Evolutionary conservation across 2,329 filamentous ascomycete species (phyloP).

Genomic region (Aspergillus jensenii): DNA sequence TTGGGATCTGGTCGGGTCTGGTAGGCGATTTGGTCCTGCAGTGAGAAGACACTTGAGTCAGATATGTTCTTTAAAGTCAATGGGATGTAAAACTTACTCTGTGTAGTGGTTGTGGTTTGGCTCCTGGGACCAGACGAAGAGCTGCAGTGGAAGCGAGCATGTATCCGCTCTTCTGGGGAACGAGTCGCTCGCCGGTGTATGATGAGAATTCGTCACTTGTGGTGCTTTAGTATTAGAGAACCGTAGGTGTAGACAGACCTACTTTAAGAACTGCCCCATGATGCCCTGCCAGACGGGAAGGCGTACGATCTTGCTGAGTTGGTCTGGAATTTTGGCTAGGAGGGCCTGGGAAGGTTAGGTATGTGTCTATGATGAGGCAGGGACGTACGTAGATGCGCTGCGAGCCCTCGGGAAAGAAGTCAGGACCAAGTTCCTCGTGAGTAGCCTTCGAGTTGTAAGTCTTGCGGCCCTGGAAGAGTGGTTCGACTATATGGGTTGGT

Average conservation of each 20-base stretch:
- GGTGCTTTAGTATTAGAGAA: background rate
- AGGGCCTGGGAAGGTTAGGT: background rate
- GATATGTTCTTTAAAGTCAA: background rate
- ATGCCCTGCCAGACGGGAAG: constrained; percentile 5
- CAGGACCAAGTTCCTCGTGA: constrained; percentile 1
- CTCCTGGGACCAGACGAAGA: constrained; percentile 3
- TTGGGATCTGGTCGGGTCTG: constrained; percentile 1
- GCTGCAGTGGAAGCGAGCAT: constrained; percentile 6
- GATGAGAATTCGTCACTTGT: constrained; percentile 5
- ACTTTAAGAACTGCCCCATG: constrained; percentile 4
- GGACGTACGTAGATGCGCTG: constrained; percentile 6
- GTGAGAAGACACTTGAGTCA: background rate
- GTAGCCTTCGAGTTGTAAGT: constrained; percentile 4
- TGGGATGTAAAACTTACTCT: background rate
- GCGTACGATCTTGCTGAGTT: constrained; percentile 3
- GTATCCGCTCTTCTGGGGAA: constrained; percentile 8
- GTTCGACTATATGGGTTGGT: background rate
- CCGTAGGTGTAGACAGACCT: background rate
- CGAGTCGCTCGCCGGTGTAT: constrained; percentile 1
- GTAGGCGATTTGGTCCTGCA: constrained; percentile 7
- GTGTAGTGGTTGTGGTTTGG: constrained; percentile 6
- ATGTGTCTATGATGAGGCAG: background rate
- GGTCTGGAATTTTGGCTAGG: constrained; percentile 1
- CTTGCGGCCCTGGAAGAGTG: background rate
- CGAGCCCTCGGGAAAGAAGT: constrained; percentile 5